Base-by-base conservation (phyloP, 306 rosid genomes). In the Corylus americana region DNA sequence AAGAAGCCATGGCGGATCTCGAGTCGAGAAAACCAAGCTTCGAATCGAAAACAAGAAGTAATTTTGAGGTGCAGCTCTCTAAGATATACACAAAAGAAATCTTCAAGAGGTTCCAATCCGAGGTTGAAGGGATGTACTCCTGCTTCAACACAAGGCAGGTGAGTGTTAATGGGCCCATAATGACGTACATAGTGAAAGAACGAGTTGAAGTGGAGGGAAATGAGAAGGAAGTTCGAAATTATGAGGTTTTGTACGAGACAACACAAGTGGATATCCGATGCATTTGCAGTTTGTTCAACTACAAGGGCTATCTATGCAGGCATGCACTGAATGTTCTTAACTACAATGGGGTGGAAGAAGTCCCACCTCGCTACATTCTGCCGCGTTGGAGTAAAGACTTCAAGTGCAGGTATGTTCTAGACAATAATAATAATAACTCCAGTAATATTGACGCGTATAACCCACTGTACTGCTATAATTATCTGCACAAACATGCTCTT, bases 251-350 rank as follows among this genome's bases (percentile, higher is more conserved):
- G 80, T 92, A 81, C 4, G 92, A 90, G 83, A 86, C 93, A 20
- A 87, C 86, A 4, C 85, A 81, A 80, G 79, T 84, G 79, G 93
- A 89, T 66, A 86, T 90, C 50, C 84, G 95, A 45, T 92, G 97
- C 87, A 92, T 90, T 64, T 90, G 95, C 92, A 89, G 95, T 78
- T 87, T 90, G 89, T 86, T 92, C 91, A 89, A 82, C 80, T 87
- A 87, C 89, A 90, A 89, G 82, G 94, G 97, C 35, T 90, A 90
- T 78, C 86, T 92, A 45, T 90, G 97, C 79, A 89, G 93, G 82
- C 97, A 92, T 73, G 93, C 91, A 11, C 72, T 92, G 79, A 92
- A 80, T 58, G 97, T 89, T 77, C 92, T 92, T 29, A 87, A 87
- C 67, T 92, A 89, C 70, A 92, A 85, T 29, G 90, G 94, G 1